Conservation (phyloP, 2,329 filamentous ascomycete species). For the Diaporthe helianthi region DNA sequence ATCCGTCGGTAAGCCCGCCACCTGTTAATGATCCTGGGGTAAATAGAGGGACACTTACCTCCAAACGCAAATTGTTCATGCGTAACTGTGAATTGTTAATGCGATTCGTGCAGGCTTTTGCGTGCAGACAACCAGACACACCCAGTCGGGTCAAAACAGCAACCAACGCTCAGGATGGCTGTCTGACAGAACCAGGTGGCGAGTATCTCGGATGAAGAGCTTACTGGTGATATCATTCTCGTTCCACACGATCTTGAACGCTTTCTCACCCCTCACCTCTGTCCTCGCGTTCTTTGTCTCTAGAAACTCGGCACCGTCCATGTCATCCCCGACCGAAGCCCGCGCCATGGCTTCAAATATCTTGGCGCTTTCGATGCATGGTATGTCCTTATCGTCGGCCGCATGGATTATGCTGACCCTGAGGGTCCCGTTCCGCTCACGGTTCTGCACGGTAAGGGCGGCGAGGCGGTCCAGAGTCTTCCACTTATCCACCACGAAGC, state of each 20-base stretch:
- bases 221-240: constrained; percentile 50
- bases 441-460: constrained; percentile 60
- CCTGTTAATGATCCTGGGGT: background rate
- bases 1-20: background rate
- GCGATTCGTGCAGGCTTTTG: background rate
- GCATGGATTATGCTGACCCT: constrained; percentile 80
- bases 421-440: constrained; percentile 52
- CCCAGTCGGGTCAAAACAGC: background rate
- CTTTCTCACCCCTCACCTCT: constrained; percentile 51
- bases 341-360: constrained; percentile 67
- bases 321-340: constrained; percentile 52
- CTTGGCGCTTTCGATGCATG: constrained; percentile 71
- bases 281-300: constrained; percentile 53
- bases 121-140: background rate
- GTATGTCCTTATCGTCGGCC: constrained; percentile 81
- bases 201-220: background rate
- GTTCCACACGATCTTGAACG: constrained; percentile 56
- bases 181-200: background rate
- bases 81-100: constrained; percentile 43
- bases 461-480: constrained; percentile 71
- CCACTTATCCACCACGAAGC: constrained; percentile 82
- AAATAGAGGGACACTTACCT: constrained; percentile 49
- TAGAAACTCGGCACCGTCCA: constrained; percentile 45
- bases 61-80: constrained; percentile 63
- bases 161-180: background rate